Percentiles rank a stretch among this genome's conserved stretches.
phyloP scores from a whole-genome alignment of 768 basidiomycete species.

The Cystobasidium ongulense region DNA sequence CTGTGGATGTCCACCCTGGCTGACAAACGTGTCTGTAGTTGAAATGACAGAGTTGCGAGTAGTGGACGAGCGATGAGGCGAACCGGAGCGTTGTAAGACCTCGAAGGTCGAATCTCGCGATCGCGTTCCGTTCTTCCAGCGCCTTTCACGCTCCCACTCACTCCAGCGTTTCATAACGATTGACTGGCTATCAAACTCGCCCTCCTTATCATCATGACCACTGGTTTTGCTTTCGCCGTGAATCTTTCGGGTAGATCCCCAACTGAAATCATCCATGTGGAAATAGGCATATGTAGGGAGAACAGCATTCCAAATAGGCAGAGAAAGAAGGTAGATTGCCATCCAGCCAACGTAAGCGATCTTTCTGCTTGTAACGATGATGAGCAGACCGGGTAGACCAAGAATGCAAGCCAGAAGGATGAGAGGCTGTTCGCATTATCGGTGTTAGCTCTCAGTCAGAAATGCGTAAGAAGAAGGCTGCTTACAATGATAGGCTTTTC shows the following conservation, averaged over 20 bases:
- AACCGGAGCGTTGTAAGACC: conserved; percentile 45
- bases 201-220: conserved; percentile 83
- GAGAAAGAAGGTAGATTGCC: conserved; percentile 80
- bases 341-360: conserved; percentile 94
- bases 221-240: conserved; percentile 58
- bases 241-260: conserved; percentile 84
- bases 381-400: conserved; percentile 88
- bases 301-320: conserved; percentile 95
- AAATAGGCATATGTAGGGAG: conserved; percentile 73
- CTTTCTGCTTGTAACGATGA: conserved; percentile 91
- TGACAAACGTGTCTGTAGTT: conserved; percentile 55
- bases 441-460: not conserved
- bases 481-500: conserved; percentile 57
- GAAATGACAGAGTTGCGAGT: conserved; percentile 68
- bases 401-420: conserved; percentile 87
- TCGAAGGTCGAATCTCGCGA: conserved; percentile 72
- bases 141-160: conserved; percentile 89
- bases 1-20: conserved; percentile 29
- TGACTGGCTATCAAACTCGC: conserved; percentile 89
- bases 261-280: conserved; percentile 94
- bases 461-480: not conserved
- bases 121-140: conserved; percentile 79
- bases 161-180: conserved; percentile 99
- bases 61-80: conserved; percentile 46
- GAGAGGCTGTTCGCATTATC: conserved; percentile 54